These are phyloP conservation scores for Auricularia sp. DNA, from an alignment of 768 basidiomycete genomes.

Conservation along the genomic window DNA sequence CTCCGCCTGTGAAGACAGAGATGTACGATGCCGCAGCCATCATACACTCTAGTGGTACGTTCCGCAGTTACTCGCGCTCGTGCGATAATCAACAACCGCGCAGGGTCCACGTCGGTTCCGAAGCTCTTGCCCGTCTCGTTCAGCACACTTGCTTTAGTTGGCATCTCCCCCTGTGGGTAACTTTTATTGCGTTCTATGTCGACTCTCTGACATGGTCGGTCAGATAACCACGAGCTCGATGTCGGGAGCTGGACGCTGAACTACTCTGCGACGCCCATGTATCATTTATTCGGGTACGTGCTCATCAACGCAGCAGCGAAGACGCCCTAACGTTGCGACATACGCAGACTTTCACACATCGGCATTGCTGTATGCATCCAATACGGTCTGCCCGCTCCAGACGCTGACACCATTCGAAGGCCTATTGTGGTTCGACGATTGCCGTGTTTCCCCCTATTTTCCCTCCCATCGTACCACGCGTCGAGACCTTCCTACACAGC, in stretches of 20 bases:
- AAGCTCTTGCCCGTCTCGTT: not conserved
- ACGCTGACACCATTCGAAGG: not conserved
- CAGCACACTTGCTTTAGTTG: not conserved
- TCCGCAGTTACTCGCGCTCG: not conserved
- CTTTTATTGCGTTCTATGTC: not conserved
- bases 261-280: not conserved
- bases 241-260: not conserved
- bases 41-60: constrained; percentile 19
- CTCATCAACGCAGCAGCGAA: not conserved
- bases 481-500: not conserved
- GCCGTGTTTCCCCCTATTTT: not conserved
- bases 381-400: not conserved
- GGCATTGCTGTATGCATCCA: not conserved
- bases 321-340: not conserved
- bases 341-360: not conserved
- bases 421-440: not conserved
- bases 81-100: not conserved
- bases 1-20: constrained; percentile 10
- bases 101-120: not conserved
- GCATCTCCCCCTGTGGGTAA: not conserved
- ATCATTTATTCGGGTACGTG: not conserved
- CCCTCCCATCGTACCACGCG: not conserved
- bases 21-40: constrained; percentile 13
- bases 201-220: not conserved
- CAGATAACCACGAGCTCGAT: not conserved